These are phyloP conservation scores for Lachancea sp. DNA, from an alignment of 805 yeast species.

Conservation along the genomic window DNA sequence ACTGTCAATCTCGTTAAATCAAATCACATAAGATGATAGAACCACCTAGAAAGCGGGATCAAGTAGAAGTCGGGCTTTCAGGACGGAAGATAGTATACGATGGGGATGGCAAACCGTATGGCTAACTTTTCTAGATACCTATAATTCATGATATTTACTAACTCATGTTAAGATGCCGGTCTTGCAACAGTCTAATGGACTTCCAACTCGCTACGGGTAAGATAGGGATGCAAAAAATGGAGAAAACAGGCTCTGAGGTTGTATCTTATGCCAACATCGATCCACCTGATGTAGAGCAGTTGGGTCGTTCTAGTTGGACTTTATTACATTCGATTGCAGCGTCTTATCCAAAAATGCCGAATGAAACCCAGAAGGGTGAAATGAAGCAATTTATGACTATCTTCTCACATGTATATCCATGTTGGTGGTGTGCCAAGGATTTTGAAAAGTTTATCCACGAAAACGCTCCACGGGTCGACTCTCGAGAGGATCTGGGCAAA, in stretches of 20 bases:
- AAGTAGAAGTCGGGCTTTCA: conserved; percentile 43
- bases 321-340: conserved; percentile 87
- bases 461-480: conserved; percentile 49
- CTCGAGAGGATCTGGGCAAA: conserved; percentile 72
- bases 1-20: no score
- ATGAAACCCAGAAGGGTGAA: conserved; percentile 55
- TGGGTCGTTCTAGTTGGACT: conserved; percentile 91
- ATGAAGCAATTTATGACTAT: conserved; percentile 61
- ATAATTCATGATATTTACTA: conserved; percentile 4
- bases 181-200: conserved; percentile 78
- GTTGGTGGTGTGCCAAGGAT: conserved; percentile 89
- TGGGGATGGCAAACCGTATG: conserved; percentile 91
- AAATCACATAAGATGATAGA: no score
- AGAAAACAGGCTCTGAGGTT: conserved; percentile 22
- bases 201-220: conserved; percentile 56
- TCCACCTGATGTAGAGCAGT: conserved; percentile 79
- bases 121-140: conserved; percentile 16
- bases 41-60: no score
- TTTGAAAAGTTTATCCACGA: conserved; percentile 55
- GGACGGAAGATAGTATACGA: conserved; percentile 71
- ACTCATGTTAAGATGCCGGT: conserved; percentile 54
- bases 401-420: conserved; percentile 81
- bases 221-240: conserved; percentile 3
- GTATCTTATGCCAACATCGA: conserved; percentile 42
- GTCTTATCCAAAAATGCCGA: conserved; percentile 69